Evolutionary conservation across 208 protist genomes (phyloP).

Genomic region (Trypanosoma boissoni): DNA sequence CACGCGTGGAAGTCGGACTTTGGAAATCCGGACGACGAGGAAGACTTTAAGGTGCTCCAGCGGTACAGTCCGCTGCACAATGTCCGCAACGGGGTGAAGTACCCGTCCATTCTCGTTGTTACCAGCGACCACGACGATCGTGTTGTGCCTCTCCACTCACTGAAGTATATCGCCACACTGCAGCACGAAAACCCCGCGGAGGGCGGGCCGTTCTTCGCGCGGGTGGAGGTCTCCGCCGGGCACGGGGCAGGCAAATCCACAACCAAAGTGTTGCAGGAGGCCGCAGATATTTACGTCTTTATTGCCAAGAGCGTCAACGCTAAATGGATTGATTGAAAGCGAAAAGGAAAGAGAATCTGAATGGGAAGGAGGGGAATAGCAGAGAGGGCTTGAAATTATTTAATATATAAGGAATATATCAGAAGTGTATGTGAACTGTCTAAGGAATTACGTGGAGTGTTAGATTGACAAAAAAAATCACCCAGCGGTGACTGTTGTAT

Average conservation of each 20-base stretch:
- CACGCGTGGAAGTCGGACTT: constrained; percentile 93
- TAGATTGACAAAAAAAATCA: too few species aligned
- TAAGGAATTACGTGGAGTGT: too few species aligned
- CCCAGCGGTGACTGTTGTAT: too few species aligned
- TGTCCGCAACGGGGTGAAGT: constrained; percentile 62
- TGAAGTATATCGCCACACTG: constrained; percentile 92
- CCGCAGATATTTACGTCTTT: constrained; percentile 91
- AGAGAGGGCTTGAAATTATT: too few species aligned
- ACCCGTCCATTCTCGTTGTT: constrained; percentile 89
- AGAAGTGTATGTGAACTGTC: too few species aligned
- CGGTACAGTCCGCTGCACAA: constrained; percentile 96
- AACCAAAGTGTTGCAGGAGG: constrained; percentile 86
- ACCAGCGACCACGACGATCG: constrained; percentile 96
- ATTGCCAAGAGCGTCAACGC: constrained; percentile 83
- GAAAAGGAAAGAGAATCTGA: not conserved
- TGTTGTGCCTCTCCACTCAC: constrained; percentile 94
- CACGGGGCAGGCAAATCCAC: constrained; percentile 93
- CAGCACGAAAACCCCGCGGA: constrained; percentile 83
- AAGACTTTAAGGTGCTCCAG: constrained; percentile 91
- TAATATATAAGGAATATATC: too few species aligned
- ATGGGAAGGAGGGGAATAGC: not conserved
- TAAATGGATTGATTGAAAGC: constrained; percentile 48
- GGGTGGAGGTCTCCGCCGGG: constrained; percentile 82
- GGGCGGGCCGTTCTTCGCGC: constrained; percentile 76
- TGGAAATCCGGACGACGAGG: constrained; percentile 87